phyloP scores from a whole-genome alignment of 768 basidiomycete genomes.

The Tylopilus balloui region DNA sequence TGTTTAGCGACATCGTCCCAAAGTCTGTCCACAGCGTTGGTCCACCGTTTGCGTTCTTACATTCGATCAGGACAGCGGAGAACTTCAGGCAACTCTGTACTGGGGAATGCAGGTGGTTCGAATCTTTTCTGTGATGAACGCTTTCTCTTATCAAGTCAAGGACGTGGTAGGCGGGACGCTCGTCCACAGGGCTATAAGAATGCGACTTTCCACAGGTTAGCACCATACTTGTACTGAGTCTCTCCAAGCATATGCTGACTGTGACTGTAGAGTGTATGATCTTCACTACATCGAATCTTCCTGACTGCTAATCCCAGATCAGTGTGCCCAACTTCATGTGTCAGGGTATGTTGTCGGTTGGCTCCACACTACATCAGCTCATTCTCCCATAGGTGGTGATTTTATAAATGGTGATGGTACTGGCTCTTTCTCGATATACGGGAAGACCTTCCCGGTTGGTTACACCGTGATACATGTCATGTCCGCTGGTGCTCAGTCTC shows the following conservation, averaged over 20 bases:
- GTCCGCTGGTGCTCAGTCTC: neutral
- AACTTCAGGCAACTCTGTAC: conserved; percentile 98
- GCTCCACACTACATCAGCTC: neutral
- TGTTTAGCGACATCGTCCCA: conserved; percentile 93
- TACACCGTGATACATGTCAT: neutral
- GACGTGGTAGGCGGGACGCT: conserved; percentile 43
- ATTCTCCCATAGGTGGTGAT: conserved; percentile 66
- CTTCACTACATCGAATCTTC: conserved; percentile 1
- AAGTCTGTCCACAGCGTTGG: conserved; percentile 51
- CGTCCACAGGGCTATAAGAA: conserved; percentile 89
- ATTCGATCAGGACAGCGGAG: conserved; percentile 75
- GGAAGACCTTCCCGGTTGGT: conserved; percentile 83
- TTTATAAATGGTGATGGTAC: conserved; percentile 95
- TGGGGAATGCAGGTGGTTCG: conserved; percentile 81
- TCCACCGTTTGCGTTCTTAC: conserved; percentile 2
- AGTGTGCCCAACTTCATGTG: conserved; percentile 96
- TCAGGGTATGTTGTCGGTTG: conserved; percentile 51
- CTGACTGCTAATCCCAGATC: conserved; percentile 8
- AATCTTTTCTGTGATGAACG: neutral
- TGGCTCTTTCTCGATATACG: conserved; percentile 95
- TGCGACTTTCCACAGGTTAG: conserved; percentile 88
- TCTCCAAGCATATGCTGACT: conserved; percentile 7
- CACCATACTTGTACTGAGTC: conserved; percentile 1
- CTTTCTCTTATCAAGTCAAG: conserved; percentile 15
- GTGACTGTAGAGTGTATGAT: conserved; percentile 60